Evolutionary conservation across 352 stramenopile species (phyloP), one percentile per base, ranked within the genome.

Genomic region (Thalassiosira oceanica): DNA sequence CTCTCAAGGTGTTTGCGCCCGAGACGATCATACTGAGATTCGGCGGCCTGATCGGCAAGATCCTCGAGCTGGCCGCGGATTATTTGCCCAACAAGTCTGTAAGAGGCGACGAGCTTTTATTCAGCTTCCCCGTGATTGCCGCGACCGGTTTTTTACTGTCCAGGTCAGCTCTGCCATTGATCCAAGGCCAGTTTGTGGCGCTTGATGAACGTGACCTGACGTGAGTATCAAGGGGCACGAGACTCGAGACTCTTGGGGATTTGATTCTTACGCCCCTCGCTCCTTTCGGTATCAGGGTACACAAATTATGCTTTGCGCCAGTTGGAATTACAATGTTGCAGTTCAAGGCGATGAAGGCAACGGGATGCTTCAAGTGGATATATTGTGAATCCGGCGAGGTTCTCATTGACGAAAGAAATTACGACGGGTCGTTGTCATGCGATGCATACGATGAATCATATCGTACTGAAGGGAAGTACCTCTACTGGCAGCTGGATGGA

Each of bases 341-440:
- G 29, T 68, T 68, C 45, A 56, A 43, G 31, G 41, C 33, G 2
- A 68, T 68, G 57, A 57, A 60, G 21, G 57, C 45, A 6, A 68
- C 57, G 3, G 53, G 41, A 52, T 68, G 57, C 37, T 60, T 68
- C 41, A 48, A 68, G 24, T 68, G 57, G 57, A 57, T 61, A 36
- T 23, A 24, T n/a, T 68, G 44, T 18, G 21, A 50, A 39, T 23
- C 57, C 3, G 57, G 57, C 2, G 37, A 28, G 2, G 26, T 60
- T 23, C 29, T 68, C n/a, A 51, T 68, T 21, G 44, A 57, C 27
- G 57, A 68, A 37, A 68, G 60, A 36, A 29, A 56, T 21, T 13
- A 55, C 18, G 36, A 31, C 46, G 2, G 7, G 27, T 60, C 50
- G 2, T 1, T 11, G 20, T 11, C 20, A 1, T 29, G 31, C 0